These are phyloP conservation scores for Candida wancherniae DNA, from an alignment of 805 yeast genomes.

Conservation along the genomic window DNA sequence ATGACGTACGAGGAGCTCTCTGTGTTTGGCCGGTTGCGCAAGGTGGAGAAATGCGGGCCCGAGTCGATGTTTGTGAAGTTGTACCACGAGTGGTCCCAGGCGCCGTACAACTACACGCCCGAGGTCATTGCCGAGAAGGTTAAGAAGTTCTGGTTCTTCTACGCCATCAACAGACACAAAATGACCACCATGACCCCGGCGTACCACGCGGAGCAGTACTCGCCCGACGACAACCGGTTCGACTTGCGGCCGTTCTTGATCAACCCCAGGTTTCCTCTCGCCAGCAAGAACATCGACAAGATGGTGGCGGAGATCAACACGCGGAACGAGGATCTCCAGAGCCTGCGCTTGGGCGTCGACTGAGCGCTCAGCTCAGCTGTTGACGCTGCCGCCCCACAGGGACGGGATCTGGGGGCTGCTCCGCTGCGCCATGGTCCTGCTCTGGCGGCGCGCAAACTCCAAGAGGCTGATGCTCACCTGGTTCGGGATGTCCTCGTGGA, in stretches of 20 bases:
- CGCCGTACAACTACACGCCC: slow-evolving; percentile 59
- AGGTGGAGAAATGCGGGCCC: slow-evolving; percentile 94
- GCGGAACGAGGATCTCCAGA: slow-evolving; percentile 29
- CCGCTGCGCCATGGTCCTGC: slow-evolving; percentile 27
- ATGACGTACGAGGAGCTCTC: slow-evolving; percentile 94
- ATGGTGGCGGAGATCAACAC: slow-evolving; percentile 55
- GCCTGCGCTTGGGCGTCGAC: slow-evolving; percentile 42
- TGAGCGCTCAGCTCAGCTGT: slow-evolving; percentile 14
- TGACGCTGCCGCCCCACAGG: slow-evolving; percentile 33
- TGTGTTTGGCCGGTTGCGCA: slow-evolving; percentile 83
- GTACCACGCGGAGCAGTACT: slow-evolving; percentile 96
- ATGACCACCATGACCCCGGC: slow-evolving; percentile 97
- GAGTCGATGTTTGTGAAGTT: slow-evolving; percentile 88
- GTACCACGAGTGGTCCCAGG: slow-evolving; percentile 88
- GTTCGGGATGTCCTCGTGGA: slow-evolving; percentile 87
- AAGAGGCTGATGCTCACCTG: slow-evolving; percentile 55
- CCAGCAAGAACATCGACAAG: slow-evolving; percentile 80
- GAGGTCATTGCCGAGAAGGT: slow-evolving; percentile 88
- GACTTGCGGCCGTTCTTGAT: slow-evolving; percentile 95
- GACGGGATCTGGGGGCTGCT: slow-evolving; percentile 30
- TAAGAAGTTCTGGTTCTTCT: slow-evolving; percentile 85
- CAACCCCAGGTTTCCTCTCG: slow-evolving; percentile 85
- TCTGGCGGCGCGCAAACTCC: slow-evolving; percentile 48
- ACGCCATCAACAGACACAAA: slow-evolving; percentile 94
- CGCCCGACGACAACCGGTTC: slow-evolving; percentile 96